These are phyloP conservation scores for Quercus agrifolia DNA, from an alignment of 306 rosid species.

Conservation along the genomic window DNA sequence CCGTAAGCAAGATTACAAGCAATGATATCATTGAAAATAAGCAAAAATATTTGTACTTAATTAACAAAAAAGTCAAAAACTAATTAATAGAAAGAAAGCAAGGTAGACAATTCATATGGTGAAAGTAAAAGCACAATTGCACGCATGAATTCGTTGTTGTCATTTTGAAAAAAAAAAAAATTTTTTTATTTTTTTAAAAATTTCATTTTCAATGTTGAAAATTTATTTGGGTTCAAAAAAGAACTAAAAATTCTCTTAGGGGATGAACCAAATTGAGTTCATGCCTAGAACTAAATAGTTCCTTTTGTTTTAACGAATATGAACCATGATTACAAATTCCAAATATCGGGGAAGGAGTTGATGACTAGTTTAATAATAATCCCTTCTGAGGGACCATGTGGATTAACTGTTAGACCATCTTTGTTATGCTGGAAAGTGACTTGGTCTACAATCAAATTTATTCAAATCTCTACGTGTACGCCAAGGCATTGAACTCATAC, in stretches of 20 bases:
- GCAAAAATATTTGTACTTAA: neutral
- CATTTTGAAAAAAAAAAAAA: too few species aligned
- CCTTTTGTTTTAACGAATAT: neutral
- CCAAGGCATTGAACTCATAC: slow-evolving; percentile 7
- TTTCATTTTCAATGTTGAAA: too few species aligned
- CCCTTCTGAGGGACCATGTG: neutral
- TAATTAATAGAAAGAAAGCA: neutral
- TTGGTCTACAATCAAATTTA: neutral
- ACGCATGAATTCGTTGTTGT: too few species aligned
- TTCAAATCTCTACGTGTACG: slow-evolving; percentile 15
- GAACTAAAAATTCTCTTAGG: too few species aligned
- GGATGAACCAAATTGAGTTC: too few species aligned
- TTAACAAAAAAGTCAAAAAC: neutral
- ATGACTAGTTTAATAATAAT: neutral
- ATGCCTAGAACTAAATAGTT: neutral
- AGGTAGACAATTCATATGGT: neutral
- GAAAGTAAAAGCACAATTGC: neutral
- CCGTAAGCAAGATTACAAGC: slow-evolving; percentile 5
- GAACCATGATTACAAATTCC: neutral
- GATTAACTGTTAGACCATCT: neutral
- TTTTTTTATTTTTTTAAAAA: too few species aligned
- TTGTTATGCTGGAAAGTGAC: neutral
- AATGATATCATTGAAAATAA: neutral
- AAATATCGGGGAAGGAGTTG: neutral
- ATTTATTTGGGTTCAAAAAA: too few species aligned